Evolutionary conservation across 2,329 filamentous ascomycete genomes (phyloP), one percentile per base, ranked within the genome.

Genomic region (Fusarium devonianum): DNA sequence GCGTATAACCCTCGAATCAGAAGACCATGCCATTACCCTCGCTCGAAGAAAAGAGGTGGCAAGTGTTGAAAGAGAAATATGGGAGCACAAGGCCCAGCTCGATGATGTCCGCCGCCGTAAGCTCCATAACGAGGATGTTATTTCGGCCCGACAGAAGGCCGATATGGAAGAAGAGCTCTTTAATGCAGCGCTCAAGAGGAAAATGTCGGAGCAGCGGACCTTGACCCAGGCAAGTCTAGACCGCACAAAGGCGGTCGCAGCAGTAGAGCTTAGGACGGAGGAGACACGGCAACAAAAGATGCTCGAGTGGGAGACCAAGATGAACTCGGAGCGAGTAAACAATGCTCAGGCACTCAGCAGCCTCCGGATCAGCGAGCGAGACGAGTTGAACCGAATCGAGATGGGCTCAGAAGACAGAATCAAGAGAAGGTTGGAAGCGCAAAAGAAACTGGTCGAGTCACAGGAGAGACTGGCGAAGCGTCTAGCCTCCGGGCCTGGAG

Each of bases 41-140:
- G 73, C 75, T 5, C 76, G 80, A 3, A 76, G 74, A 16, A 75
- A 75, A 22, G 81, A 84, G 59, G 70, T 83, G 0, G 80, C 81
- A 0, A 69, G 69, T 1, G 72, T 82, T 1, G 79, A 83, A 53
- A 73, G 76, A 42, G 73, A 79, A 44, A 79, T 84, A 37, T 76
- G 74, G 62, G 68, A 71, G 0, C 72, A 75, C 36, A 77, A 78
- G 38, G 73, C 77, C 0, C 76, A 80, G 49, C 71, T 83, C 18
- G 81, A 84, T 47, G 79, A 82, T 45, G 71, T 73, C 9, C 76
- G 78, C 7, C 75, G 75, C 16, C 73, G 73, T 13, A 74, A 75
- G n/a, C 66, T 75, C 11, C 78, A 75, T 33, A 67, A 61, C 22
- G 73, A 78, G 18, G 79, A 83, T 25, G 56, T 83, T 1, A 62